A percentile compares a stretch with the other conserved stretches of the same genome.
These are phyloP conservation scores for Durusdinium trenchii DNA, from an alignment of 73 alveolate species.

Conservation along the genomic window DNA sequence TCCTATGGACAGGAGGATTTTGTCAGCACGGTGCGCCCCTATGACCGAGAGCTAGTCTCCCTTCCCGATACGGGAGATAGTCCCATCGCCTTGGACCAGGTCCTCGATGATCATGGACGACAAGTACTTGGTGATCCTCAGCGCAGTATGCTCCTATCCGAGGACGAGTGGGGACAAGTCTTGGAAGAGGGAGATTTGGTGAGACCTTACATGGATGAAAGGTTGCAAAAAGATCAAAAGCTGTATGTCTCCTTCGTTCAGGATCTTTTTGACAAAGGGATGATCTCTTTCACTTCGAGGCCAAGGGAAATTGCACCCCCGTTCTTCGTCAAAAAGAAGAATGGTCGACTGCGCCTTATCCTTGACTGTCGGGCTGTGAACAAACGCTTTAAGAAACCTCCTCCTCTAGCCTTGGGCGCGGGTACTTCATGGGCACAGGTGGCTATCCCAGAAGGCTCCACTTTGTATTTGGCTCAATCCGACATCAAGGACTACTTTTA, in stretches of 20 bases:
- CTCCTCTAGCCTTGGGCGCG: not conserved
- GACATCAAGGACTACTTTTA: slow-evolving; percentile 51
- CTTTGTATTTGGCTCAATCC: not conserved
- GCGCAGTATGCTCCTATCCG: not conserved
- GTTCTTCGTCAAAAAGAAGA: slow-evolving; percentile 39
- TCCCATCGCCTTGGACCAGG: not conserved
- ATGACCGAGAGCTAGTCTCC: slow-evolving; percentile 8
- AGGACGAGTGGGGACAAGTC: not conserved
- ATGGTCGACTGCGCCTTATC: slow-evolving; percentile 15
- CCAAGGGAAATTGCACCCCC: slow-evolving; percentile 13
- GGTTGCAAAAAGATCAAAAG: not conserved
- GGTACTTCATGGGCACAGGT: slow-evolving; percentile 1
- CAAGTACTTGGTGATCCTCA: slow-evolving; percentile 5
- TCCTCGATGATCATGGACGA: slow-evolving; percentile 15
- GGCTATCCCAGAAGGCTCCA: not conserved
- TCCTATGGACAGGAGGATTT: no score
- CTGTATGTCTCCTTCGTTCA: not conserved
- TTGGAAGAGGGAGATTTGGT: not conserved
- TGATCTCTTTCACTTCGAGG: not conserved
- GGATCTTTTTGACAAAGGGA: not conserved
- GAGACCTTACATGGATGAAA: slow-evolving; percentile 7
- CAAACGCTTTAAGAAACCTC: not conserved
- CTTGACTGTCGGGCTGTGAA: slow-evolving; percentile 26
- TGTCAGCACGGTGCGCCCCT: slow-evolving; percentile 61
- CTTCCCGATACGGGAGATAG: slow-evolving; percentile 28